Evolutionary conservation across 164 flowering plant genomes (phyloP).

Genomic region (Liquidambar formosana): DNA sequence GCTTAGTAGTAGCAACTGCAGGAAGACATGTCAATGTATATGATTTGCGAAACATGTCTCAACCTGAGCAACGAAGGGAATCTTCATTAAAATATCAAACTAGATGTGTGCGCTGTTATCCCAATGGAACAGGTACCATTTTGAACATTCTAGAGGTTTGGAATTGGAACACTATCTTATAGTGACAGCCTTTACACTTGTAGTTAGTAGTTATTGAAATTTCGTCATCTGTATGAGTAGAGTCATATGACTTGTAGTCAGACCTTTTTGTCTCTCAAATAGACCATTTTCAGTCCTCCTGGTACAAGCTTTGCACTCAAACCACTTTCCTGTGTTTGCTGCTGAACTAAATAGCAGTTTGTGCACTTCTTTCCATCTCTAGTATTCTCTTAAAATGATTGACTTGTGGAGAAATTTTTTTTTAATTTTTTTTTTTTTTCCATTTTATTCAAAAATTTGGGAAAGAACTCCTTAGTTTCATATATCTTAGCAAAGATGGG

Average conservation of each 20-base stretch:
- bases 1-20: conserved; percentile 96
- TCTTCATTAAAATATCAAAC: conserved; percentile 98
- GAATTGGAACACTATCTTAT: not conserved
- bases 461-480: not conserved
- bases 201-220: no score
- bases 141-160: not conserved
- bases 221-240: no score
- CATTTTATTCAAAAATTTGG: not conserved
- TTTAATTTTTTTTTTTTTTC: not conserved
- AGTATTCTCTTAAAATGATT: not conserved
- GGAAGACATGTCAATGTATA: conserved; percentile 98
- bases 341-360: not conserved
- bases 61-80: conserved; percentile 96
- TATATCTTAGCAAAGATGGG: not conserved
- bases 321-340: not conserved
- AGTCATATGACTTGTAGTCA: no score
- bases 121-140: conserved; percentile 91
- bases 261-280: not conserved
- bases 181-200: not conserved
- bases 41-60: conserved; percentile 96
- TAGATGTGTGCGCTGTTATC: conserved; percentile 96
- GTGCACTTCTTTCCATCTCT: not conserved
- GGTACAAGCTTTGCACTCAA: not conserved
- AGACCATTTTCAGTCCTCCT: not conserved
- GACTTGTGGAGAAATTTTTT: not conserved